These are phyloP conservation scores for Boletellus emodensis DNA, from an alignment of 768 basidiomycete species.

Conservation along the genomic window DNA sequence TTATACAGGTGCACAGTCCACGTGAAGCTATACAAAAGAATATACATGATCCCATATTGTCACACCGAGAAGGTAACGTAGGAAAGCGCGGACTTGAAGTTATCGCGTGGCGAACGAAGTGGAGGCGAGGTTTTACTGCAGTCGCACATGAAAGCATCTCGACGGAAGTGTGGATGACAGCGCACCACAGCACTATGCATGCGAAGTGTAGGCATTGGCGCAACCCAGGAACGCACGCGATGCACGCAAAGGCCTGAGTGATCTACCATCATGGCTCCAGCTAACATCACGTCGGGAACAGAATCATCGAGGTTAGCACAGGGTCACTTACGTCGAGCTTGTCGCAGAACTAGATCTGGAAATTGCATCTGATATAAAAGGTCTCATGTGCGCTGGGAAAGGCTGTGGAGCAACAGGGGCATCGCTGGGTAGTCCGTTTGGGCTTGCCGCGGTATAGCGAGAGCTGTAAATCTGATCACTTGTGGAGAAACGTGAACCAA, in stretches of 20 bases:
- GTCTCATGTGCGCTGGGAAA: constrained; percentile 12
- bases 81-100: constrained; percentile 10
- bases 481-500: constrained; percentile 10
- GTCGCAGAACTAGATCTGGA: constrained; percentile 33
- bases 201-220: constrained; percentile 19
- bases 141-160: constrained; percentile 20
- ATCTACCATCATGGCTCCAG: constrained; percentile 28
- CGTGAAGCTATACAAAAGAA: constrained; percentile 26
- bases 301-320: background rate
- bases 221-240: constrained; percentile 14
- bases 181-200: constrained; percentile 14
- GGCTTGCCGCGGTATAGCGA: constrained; percentile 2
- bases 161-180: constrained; percentile 3
- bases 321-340: constrained; percentile 28
- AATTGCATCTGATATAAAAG: constrained; percentile 19
- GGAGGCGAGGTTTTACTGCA: constrained; percentile 1
- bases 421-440: constrained; percentile 20
- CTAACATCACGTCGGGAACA: constrained; percentile 15
- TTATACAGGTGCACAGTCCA: constrained; percentile 21
- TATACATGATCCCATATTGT: constrained; percentile 31
- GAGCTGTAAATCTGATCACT: constrained; percentile 6
- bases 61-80: constrained; percentile 18
- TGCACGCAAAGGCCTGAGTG: constrained; percentile 13
- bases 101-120: constrained; percentile 16
- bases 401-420: constrained; percentile 25